Evolutionary conservation across 306 rosid species (phyloP), one percentile per base, ranked within the genome.

Genomic region (Malus fusca): DNA sequence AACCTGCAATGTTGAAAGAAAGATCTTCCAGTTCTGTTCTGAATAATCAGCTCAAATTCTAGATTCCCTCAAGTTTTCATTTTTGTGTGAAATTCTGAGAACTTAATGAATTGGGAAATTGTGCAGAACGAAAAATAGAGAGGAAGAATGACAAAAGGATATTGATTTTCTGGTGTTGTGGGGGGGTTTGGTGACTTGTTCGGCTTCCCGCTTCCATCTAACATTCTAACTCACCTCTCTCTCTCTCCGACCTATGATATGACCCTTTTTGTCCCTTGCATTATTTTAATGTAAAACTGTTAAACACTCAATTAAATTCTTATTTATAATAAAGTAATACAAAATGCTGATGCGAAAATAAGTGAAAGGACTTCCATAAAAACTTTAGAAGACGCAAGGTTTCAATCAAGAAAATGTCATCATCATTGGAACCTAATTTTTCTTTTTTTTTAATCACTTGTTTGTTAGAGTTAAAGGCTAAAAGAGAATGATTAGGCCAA

Each of bases 111-210:
- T 59, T 33, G n/a, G 56, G 55, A 1, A 3, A 23, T 25, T 25
- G 7, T 5, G 3, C 35, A 22, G 37, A 46, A 17, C 26, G 28
- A 21, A 19, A 25, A 60, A 61, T 18, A 2, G 21, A 43, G 23
- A 25, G 5, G 74, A 69, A 17, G 4, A 51, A 28, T 4, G 40
- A 44, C 9, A 4, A 1, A 25, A 40, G 13, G 12, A 72, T 42
- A 19, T 66, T 66, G 69, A 19, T 4, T 66, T 10, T 66, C 69
- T 18, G 22, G 13, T 61, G 69, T 26, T 43, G 69, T 26, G 22
- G 77, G 67, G 69, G 67, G 60, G 69, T 74, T 25, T 61, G 69
- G 62, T 59, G 77, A 3, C 59, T 74, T 74, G 69, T 43, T 61
- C 77, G 69, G 8, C 2, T 35, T 35, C 55, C 55, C 55, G 55